Conservation (phyloP, 495 filamentous ascomycete genomes). For the Emericellopsis terricola region DNA sequence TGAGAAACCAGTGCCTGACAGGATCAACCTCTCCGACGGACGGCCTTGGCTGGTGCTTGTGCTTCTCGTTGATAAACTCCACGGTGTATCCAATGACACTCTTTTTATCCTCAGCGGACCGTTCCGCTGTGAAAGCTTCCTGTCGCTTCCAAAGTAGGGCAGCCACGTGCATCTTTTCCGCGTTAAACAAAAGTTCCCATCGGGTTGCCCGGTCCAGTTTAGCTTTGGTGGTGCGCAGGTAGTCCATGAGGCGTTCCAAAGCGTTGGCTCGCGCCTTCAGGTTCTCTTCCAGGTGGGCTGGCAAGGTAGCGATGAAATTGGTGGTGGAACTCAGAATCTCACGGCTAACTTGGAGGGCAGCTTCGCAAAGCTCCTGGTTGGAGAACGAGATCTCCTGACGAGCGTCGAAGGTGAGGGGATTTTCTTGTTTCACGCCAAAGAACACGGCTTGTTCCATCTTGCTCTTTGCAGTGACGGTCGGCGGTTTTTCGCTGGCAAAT, state of each 20-base stretch:
- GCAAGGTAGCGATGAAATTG: slow-evolving; percentile 47
- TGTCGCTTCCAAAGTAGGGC: slow-evolving; percentile 62
- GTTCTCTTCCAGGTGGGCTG: slow-evolving; percentile 64
- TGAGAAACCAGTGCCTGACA: slow-evolving; percentile 67
- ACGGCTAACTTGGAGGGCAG: slow-evolving; percentile 60
- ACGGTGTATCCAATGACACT: slow-evolving; percentile 50
- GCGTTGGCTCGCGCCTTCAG: slow-evolving; percentile 48
- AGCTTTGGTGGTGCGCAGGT: slow-evolving; percentile 33
- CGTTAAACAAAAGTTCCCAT: slow-evolving; percentile 77
- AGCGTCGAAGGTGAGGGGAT: slow-evolving; percentile 60
- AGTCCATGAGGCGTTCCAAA: slow-evolving; percentile 13
- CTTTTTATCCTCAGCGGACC: slow-evolving; percentile 25
- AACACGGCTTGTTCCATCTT: slow-evolving; percentile 92
- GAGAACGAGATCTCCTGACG: slow-evolving; percentile 44
- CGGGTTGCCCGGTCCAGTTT: slow-evolving; percentile 40
- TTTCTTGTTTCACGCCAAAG: slow-evolving; percentile 62
- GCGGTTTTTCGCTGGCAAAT: slow-evolving; percentile 27
- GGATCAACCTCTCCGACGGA: slow-evolving; percentile 48
- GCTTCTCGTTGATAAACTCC: slow-evolving; percentile 46
- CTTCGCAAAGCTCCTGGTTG: slow-evolving; percentile 50
- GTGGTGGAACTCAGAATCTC: slow-evolving; percentile 65
- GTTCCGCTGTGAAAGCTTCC: slow-evolving; percentile 33
- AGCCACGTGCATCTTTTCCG: slow-evolving; percentile 81
- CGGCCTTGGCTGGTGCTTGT: slow-evolving; percentile 40
- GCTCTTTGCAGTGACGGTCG: slow-evolving; percentile 54